Evolutionary conservation across 2,329 filamentous ascomycete genomes (phyloP), one percentile per base, ranked within the genome.

Genomic region (Monosporascus sp.): DNA sequence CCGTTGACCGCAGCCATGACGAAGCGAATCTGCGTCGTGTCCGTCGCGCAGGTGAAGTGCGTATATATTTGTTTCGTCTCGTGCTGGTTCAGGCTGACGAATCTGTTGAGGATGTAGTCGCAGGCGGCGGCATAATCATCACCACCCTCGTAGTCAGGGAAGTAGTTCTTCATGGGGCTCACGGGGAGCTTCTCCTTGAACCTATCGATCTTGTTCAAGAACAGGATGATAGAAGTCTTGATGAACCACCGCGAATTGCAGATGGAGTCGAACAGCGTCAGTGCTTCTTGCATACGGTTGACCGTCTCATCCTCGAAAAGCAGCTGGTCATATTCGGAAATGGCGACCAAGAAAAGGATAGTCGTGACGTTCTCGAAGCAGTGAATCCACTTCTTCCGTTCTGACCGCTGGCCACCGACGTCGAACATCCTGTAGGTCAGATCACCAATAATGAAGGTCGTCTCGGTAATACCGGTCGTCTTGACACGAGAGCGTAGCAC

Each of bases 31-130:
- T 99, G 94, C 67, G 94, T 97, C 35, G 94, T 99, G 71, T 99
- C 94, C 48, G 94, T 99, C 57, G 94, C 94, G 72, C 94, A 97
- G 49, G 94, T 99, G 77, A 99, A 99, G 75, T 97, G 94, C 55
- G 94, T 99, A 81, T 99, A 99, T 72, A 99, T 97, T 74, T 99
- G 94, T 81, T 99, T 99, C 52, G 91, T 96, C 79, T 97, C 94
- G 72, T 97, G 93, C 76, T 97, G 94, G 78, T 99, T 99, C 70
- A 99, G 79, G 70, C 89, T 94, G 66, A 97, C 94, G 74, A 99
- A 99, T 70, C 94, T 86, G 82, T 97, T 97, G 58, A 99, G 83
- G 67, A 99, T 97, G 77, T 99, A 99, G 74, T 99, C 93, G 77
- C 94, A 99, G 38, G 94, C 94, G 50, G 90, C 88, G 41, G 88